These are phyloP conservation scores for Suillus cothurnatus DNA, from an alignment of 768 basidiomycete genomes.

Conservation along the genomic window DNA sequence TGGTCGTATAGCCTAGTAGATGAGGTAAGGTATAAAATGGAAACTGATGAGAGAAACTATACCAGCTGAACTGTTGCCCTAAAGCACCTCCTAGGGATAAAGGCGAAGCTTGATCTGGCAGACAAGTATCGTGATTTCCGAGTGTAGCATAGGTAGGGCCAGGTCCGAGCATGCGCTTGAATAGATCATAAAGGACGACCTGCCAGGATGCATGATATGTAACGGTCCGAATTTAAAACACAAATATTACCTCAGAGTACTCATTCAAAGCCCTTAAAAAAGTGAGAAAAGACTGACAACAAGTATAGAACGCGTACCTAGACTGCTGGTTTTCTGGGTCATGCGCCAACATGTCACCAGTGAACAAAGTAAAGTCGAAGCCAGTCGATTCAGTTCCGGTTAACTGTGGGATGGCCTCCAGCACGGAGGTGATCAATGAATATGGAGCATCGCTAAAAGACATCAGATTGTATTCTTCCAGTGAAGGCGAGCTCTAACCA, in stretches of 20 bases:
- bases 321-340: slow-evolving; percentile 67
- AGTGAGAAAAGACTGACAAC: slow-evolving; percentile 3
- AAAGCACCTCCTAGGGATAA: slow-evolving; percentile 56
- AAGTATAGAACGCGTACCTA: slow-evolving; percentile 40
- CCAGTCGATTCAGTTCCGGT: slow-evolving; percentile 61
- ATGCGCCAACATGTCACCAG: slow-evolving; percentile 76
- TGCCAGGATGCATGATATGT: slow-evolving; percentile 23
- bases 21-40: not conserved
- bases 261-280: slow-evolving; percentile 52
- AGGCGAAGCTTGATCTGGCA: slow-evolving; percentile 57
- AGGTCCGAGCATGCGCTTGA: slow-evolving; percentile 59
- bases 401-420: slow-evolving; percentile 68
- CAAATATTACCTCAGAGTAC: slow-evolving; percentile 59
- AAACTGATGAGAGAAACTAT: not conserved
- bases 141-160: slow-evolving; percentile 77
- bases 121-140: slow-evolving; percentile 79
- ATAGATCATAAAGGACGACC: slow-evolving; percentile 67
- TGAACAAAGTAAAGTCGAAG: slow-evolving; percentile 68
- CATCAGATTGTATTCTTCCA: slow-evolving; percentile 16
- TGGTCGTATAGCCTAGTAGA: slow-evolving; percentile 73
- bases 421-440: slow-evolving; percentile 57
- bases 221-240: slow-evolving; percentile 11
- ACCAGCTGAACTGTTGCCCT: slow-evolving; percentile 55
- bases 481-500: slow-evolving; percentile 42
- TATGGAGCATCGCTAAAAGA: slow-evolving; percentile 59